A percentile compares a stretch with the other conserved stretches of the same genome.
These are phyloP conservation scores for Cydonia oblonga DNA, from an alignment of 331 rosid species.

Conservation along the genomic window DNA sequence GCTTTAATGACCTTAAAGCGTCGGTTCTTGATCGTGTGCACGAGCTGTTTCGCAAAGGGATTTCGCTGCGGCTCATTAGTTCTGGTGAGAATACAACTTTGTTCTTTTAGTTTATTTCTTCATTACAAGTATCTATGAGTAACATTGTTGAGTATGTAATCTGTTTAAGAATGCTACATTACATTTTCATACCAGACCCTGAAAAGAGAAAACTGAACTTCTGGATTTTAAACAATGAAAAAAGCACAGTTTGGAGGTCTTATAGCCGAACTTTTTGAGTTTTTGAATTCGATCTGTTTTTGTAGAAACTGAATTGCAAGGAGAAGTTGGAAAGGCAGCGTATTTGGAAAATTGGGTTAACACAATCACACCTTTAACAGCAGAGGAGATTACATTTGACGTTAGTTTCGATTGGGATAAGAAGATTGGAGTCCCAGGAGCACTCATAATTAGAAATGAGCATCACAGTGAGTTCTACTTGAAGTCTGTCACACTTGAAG, in stretches of 20 bases:
- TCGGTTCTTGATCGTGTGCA: slow-evolving; percentile 13
- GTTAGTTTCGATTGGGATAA: slow-evolving; percentile 22
- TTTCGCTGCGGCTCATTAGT: slow-evolving; percentile 22
- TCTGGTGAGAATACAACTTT: background rate
- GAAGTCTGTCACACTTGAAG: slow-evolving; percentile 15
- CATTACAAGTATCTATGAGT: background rate
- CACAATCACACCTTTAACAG: slow-evolving; percentile 3
- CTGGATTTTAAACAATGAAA: background rate
- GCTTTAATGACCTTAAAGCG: slow-evolving; percentile 13
- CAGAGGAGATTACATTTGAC: slow-evolving; percentile 10
- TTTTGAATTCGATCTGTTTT: background rate
- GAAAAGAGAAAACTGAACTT: background rate
- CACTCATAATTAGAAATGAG: slow-evolving; percentile 16
- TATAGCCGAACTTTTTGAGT: background rate
- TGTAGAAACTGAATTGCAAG: slow-evolving; percentile 11
- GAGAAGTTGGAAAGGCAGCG: background rate
- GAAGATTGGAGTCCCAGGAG: slow-evolving; percentile 15
- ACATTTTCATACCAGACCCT: background rate
- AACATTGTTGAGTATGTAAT: background rate
- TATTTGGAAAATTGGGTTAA: slow-evolving; percentile 15
- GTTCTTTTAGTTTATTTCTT: background rate
- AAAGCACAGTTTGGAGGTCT: background rate
- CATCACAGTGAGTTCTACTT: slow-evolving; percentile 16
- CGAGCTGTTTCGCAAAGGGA: slow-evolving; percentile 15
- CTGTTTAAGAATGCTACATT: background rate